Base-by-base conservation (phyloP, 1,284 basidiomycete genomes). In the Papiliotrema terrestris region DNA sequence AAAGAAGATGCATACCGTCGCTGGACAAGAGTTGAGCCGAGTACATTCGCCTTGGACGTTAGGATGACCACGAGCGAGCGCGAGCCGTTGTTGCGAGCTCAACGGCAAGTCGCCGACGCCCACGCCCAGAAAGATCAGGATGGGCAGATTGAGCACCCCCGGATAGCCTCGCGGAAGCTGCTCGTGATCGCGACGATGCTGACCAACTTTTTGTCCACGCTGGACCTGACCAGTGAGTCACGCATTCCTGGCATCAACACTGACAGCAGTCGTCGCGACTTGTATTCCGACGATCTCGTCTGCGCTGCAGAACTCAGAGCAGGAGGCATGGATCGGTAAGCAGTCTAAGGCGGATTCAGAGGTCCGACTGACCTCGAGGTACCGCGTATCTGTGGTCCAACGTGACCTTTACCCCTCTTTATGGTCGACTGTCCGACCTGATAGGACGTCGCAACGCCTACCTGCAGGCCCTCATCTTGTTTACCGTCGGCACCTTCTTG, bases 371-470 rank as follows among this genome's bases (percentile, higher is more conserved):
- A 41, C 39, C 39, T 15, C 39, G 17, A 45, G 43, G 43, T 11
- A 69, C 67, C 9, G 62, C 67, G 1, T 69, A 67, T 54, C 58
- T 69, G 20, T 66, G 61, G 62, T 58, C 56, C 49, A 66, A 56
- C 44, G 61, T 67, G 17, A 62, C 65, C 0, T 69, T 69, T 25
- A 67, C 67, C 13, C 67, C 67, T 0, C 47, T 69, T 3, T 69
- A 69, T 39, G 67, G 65, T 14, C 60, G 65, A 8, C 55, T 69
- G 13, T 56, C 57, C 38, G 65, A 69, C 46, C 50, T 63, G 29
- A 49, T 69, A n/a, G 67, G 67, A 19, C 57, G 62, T 13, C 54
- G 63, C 2, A 23, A 44, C 2, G 60, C 67, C 26, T 64, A 64
- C 45, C 45, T 59, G 4, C 59, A 61, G 50, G 67, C 62, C 11